Conservation (phyloP, 208 protist genomes). For the Leishmania tropica region DNA sequence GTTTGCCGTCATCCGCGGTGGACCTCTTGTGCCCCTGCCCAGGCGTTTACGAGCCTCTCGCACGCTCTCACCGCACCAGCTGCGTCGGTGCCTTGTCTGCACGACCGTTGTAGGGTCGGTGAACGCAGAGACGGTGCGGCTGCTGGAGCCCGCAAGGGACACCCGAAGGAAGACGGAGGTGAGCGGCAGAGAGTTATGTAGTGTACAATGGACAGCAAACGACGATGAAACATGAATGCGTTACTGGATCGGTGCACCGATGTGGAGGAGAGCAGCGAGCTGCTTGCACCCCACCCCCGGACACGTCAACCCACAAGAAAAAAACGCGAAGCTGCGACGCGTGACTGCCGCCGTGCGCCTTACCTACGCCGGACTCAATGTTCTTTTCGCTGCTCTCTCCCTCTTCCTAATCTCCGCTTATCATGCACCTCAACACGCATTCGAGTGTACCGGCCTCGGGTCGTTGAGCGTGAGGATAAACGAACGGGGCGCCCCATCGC, state of each 20-base stretch:
- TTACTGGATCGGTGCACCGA: not conserved
- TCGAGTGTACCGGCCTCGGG: not conserved
- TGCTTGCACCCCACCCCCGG: not conserved
- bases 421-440: not conserved
- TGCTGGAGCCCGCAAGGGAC: not conserved
- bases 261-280: not conserved
- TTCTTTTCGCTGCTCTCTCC: not conserved
- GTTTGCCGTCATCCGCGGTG: not conserved
- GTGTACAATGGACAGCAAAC: not conserved
- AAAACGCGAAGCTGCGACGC: not conserved
- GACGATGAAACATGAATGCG: not conserved
- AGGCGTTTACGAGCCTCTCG: not conserved
- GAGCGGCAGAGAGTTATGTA: not conserved
- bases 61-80: not conserved
- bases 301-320: not conserved
- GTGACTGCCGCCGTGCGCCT: not conserved
- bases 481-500: not conserved
- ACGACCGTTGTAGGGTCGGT: not conserved
- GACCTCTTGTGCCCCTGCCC: not conserved
- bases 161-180: not conserved
- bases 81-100: not conserved
- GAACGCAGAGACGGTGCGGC: not conserved
- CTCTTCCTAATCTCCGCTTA: not conserved
- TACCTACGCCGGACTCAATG: not conserved
- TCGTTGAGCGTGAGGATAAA: not conserved